Evolutionary conservation across 1,284 basidiomycete species (phyloP).

Genomic region (Clitocybe nebularis): DNA sequence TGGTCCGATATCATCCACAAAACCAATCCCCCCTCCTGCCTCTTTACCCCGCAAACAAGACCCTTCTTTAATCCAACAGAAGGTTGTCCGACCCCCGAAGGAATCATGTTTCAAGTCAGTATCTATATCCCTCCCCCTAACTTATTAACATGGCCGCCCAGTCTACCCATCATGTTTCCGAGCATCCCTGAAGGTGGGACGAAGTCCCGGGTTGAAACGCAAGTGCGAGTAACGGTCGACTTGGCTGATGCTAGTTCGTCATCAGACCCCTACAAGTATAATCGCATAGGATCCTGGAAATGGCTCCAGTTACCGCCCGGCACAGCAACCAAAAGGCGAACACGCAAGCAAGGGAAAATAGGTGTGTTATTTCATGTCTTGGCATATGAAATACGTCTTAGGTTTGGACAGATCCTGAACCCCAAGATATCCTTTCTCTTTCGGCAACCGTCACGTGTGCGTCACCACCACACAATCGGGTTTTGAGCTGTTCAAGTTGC

Average conservation of each 20-base stretch:
- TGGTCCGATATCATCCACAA: constrained; percentile 37
- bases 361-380: constrained; percentile 39
- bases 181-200: constrained; percentile 82
- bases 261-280: constrained; percentile 59
- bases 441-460: constrained; percentile 67
- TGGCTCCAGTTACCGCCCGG: constrained; percentile 77
- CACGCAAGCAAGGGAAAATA: constrained; percentile 83
- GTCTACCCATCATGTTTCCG: constrained; percentile 76
- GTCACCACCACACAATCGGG: constrained; percentile 73
- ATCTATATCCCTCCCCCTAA: constrained; percentile 5
- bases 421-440: constrained; percentile 70
- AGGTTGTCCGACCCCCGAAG: constrained; percentile 63
- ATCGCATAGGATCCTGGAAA: constrained; percentile 79
- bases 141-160: constrained; percentile 24
- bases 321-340: constrained; percentile 77
- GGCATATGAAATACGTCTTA: constrained; percentile 15
- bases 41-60: constrained; percentile 51
- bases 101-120: constrained; percentile 73
- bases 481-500: constrained; percentile 81
- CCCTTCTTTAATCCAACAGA: constrained; percentile 43
- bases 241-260: constrained; percentile 66
- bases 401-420: constrained; percentile 57
- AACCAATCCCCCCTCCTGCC: constrained; percentile 58
- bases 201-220: constrained; percentile 94
- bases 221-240: constrained; percentile 79